These are phyloP conservation scores for Prunella vulgaris DNA, from an alignment of 257 asterid species.

Conservation along the genomic window DNA sequence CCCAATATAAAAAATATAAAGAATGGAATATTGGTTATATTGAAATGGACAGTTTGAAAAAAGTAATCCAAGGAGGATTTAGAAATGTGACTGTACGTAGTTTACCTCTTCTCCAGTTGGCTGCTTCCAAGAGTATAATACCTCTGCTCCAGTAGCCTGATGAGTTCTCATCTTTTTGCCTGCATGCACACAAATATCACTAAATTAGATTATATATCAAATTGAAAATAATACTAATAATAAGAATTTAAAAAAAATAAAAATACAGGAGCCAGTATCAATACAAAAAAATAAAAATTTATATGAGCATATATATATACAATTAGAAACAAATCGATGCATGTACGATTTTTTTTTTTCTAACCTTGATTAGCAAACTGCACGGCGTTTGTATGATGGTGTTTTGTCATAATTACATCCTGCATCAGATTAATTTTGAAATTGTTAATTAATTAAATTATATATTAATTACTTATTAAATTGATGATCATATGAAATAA, in stretches of 20 bases:
- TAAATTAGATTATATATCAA: not conserved
- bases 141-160: constrained; percentile 14
- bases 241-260: no score
- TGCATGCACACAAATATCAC: not conserved
- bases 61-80: no score
- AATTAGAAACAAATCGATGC: not conserved
- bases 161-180: constrained; percentile 15
- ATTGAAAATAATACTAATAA: not conserved
- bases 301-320: no score
- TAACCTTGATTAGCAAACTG: constrained; percentile 15
- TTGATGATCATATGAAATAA: not conserved
- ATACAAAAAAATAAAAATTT: no score
- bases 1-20: no score
- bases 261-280: not conserved
- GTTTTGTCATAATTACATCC: constrained; percentile 17
- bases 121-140: constrained; percentile 11
- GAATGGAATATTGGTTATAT: no score
- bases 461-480: not conserved
- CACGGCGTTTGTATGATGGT: not conserved
- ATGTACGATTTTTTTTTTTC: no score
- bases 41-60: no score
- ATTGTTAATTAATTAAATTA: not conserved
- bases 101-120: constrained; percentile 22
- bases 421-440: constrained; percentile 13
- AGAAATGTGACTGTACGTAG: not conserved